phyloP scores from a whole-genome alignment of 2,329 filamentous ascomycete species.

The Trichoderma sp. region DNA sequence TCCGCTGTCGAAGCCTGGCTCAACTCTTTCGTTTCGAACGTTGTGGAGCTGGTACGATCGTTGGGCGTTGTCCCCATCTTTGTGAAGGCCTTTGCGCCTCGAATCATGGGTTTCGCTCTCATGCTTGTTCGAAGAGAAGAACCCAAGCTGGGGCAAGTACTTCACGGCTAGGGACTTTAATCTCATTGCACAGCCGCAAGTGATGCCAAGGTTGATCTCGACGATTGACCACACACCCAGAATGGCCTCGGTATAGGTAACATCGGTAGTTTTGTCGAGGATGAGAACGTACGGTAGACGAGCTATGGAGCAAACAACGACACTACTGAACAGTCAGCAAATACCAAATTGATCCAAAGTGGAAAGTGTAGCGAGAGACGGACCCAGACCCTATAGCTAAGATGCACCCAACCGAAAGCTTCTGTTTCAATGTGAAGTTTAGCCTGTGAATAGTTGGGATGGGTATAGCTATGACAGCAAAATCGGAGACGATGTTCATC shows the following conservation, averaged over 20 bases:
- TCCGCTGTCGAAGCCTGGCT: not conserved
- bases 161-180: not conserved
- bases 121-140: not conserved
- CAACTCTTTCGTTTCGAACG: not conserved
- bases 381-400: not conserved
- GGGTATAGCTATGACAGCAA: not conserved
- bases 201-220: not conserved
- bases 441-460: not conserved
- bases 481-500: not conserved
- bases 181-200: not conserved
- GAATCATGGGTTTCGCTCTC: not conserved
- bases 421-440: not conserved
- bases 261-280: not conserved
- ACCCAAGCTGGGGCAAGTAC: not conserved
- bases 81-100: not conserved
- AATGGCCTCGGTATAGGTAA: not conserved
- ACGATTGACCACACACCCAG: not conserved
- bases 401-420: not conserved
- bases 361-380: not conserved
- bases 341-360: not conserved
- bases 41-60: not conserved
- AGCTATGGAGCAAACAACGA: not conserved
- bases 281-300: constrained; percentile 21
- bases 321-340: not conserved
- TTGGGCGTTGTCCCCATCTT: not conserved